phyloP scores from a whole-genome alignment of 371 early-diverging fungal species.

The Mortierella sp. region DNA sequence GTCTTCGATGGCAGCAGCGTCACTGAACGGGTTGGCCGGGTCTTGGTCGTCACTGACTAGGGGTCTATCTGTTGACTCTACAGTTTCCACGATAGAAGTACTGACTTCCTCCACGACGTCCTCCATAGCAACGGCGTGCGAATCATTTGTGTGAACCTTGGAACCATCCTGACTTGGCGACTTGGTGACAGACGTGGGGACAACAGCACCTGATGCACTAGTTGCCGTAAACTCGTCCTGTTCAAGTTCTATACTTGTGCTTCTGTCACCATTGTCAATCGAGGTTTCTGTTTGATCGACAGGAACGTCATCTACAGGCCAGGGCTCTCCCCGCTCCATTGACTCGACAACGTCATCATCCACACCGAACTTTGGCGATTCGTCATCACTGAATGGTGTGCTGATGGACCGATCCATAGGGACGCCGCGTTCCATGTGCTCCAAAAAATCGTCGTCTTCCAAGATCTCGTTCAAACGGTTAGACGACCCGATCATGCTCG shows the following conservation, averaged over 20 bases:
- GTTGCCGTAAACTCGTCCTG: not conserved
- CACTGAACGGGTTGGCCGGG: slow-evolving; percentile 42
- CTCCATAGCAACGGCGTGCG: too few relatives aligned
- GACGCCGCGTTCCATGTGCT: slow-evolving; percentile 52
- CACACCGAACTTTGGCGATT: slow-evolving; percentile 32
- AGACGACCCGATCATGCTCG: slow-evolving; percentile 22
- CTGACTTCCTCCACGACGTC: not conserved
- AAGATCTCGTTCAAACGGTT: slow-evolving; percentile 43
- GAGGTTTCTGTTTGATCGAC: not conserved
- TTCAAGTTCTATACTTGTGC: not conserved
- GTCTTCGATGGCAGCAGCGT: slow-evolving; percentile 37
- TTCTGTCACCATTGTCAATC: not conserved
- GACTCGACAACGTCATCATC: slow-evolving; percentile 39
- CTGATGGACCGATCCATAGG: slow-evolving; percentile 49
- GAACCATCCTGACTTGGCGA: too few relatives aligned
- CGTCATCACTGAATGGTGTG: slow-evolving; percentile 43
- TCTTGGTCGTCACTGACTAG: slow-evolving; percentile 21
- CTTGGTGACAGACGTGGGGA: not conserved
- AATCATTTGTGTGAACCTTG: not conserved
- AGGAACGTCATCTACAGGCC: not conserved
- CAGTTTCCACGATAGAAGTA: not conserved
- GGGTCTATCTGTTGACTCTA: not conserved
- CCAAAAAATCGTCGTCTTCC: slow-evolving; percentile 49
- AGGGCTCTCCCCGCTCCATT: slow-evolving; percentile 46
- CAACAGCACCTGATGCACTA: not conserved